A percentile compares a stretch with the other conserved stretches of the same genome.
Evolutionary conservation across 108 stramenopile species (phyloP).

Genomic region (Conticribra weissflogii): DNA sequence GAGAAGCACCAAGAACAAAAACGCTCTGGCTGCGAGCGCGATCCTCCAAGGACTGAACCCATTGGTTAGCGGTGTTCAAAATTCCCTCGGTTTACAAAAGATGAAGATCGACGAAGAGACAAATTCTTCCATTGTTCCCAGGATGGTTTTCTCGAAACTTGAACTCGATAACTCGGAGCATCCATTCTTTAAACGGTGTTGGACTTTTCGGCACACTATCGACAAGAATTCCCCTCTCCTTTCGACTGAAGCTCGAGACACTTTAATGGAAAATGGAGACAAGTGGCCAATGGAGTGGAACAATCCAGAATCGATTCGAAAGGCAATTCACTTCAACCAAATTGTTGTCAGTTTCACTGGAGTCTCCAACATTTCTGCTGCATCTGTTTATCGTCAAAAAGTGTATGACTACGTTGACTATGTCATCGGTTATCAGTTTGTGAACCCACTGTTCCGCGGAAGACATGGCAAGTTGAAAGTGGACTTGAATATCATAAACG

Average conservation of each 20-base stretch:
- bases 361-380: constrained; percentile 39
- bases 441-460: constrained; percentile 32
- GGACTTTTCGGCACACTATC: constrained; percentile 69
- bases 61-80: background rate
- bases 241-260: constrained; percentile 34
- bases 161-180: constrained; percentile 64
- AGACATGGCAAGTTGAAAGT: constrained; percentile 53
- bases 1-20: background rate
- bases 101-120: constrained; percentile 27
- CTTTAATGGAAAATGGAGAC: constrained; percentile 54
- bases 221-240: constrained; percentile 70
- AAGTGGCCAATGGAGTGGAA: constrained; percentile 73
- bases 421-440: constrained; percentile 50
- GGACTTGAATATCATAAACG: constrained; percentile 65
- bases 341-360: constrained; percentile 48
- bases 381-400: constrained; percentile 47
- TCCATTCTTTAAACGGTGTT: constrained; percentile 76
- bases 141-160: constrained; percentile 59
- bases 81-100: constrained; percentile 11
- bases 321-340: constrained; percentile 41
- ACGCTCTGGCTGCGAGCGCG: background rate
- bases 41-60: constrained; percentile 2
- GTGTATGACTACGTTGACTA: constrained; percentile 39
- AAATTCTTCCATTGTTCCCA: constrained; percentile 37
- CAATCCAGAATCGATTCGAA: constrained; percentile 51